Base-by-base conservation (phyloP, 345 rosid genomes). In the Ceriops decandra region DNA sequence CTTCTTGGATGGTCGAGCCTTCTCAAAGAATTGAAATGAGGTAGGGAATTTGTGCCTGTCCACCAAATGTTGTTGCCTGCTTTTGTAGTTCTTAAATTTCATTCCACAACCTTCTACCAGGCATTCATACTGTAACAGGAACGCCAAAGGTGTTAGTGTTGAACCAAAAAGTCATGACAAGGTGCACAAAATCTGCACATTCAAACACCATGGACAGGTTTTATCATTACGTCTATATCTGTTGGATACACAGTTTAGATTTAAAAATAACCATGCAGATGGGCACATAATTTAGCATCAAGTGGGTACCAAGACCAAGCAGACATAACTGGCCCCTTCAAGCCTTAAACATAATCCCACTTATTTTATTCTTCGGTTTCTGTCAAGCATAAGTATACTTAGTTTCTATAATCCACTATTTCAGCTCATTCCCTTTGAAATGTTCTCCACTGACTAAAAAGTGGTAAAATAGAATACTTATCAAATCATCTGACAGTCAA, bases 1-100 rank as follows among this genome's bases (percentile, higher is more conserved):
- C 77, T 91, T 93, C 88, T 81, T 91, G 62, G 98, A 93, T 74
- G 78, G 85, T 22, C 61, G 87, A 31, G 86, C 74, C 78, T 72
- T 91, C 81, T 89, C 88, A 71, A 86, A 89, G 82, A 93, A 89
- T 73, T 88, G 91, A 42, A 89, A 93, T 4, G 98, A 85, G 57
- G 84, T 77, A 33, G 98, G 96, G 71, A 91, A 93, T 72, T 87
- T 91, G 76, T 93, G 98, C 77, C 86, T 93, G 85, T 89, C 97
- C 33, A 86, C 73, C 63, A 93, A 80, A 82, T 91, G 98, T 49
- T 82, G 92, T 54, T 86, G 91, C 82, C 98, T 82, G 57, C 85
- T 75, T 77, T 88, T 91, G 78, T 91, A 83, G 73, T 57, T 85
- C 82, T 88, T 89, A 80, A 89, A 89, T 81, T 86, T 91, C 78